phyloP scores from a whole-genome alignment of 73 alveolate genomes.

The Paramecium sonneborni region DNA sequence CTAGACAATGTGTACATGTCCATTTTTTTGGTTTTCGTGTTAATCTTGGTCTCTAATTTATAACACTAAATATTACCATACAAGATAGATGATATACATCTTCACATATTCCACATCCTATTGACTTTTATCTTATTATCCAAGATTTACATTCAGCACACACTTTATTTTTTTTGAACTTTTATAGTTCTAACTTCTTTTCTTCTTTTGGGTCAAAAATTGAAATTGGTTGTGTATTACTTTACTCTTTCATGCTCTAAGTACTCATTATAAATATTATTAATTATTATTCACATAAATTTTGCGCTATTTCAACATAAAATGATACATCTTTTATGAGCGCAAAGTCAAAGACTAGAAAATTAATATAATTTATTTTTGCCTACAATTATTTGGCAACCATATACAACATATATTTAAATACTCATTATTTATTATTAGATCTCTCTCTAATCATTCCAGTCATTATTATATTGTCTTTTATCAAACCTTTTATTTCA shows the following conservation, averaged over 20 bases:
- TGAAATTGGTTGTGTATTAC: background rate
- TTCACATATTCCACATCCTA: constrained; percentile 54
- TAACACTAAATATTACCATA: background rate
- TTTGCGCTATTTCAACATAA: background rate
- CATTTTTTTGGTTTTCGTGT: background rate
- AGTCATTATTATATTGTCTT: background rate
- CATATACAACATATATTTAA: background rate
- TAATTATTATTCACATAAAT: background rate
- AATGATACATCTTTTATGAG: background rate
- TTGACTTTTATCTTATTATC: background rate
- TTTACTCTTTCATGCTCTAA: background rate
- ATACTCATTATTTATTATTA: background rate
- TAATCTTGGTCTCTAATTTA: background rate
- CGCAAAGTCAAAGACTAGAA: background rate
- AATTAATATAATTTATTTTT: background rate
- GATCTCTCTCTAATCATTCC: background rate
- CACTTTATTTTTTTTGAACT: background rate
- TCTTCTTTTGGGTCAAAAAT: background rate
- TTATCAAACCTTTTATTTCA: no score
- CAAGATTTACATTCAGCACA: constrained; percentile 9
- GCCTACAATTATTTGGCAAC: background rate
- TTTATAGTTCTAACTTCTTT: background rate
- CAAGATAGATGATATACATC: constrained; percentile 66
- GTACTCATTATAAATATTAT: background rate
- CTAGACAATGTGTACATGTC: constrained; percentile 38